Percentiles rank a stretch among this genome's conserved stretches.
Conservation (phyloP, 2,329 filamentous ascomycete species). For the Phialophora macrospora region DNA sequence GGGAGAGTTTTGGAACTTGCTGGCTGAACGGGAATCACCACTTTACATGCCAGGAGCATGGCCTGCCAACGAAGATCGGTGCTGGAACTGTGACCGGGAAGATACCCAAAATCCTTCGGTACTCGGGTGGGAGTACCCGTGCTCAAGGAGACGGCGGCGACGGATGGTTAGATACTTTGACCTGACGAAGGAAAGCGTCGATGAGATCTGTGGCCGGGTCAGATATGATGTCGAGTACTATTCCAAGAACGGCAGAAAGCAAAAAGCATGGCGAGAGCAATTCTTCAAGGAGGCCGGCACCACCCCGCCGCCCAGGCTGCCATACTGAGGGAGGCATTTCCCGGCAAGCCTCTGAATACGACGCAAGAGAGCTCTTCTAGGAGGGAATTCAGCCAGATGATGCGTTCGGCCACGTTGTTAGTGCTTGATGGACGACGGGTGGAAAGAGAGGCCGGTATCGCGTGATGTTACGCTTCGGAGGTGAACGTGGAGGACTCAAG, state of each 20-base stretch:
- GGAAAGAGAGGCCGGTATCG: not conserved
- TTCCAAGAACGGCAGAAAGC: no score
- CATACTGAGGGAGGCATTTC: not conserved
- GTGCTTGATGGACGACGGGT: not conserved
- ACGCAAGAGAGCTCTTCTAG: not conserved
- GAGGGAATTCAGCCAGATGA: not conserved
- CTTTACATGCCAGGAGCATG: not conserved
- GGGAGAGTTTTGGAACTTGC: slow-evolving; percentile 21
- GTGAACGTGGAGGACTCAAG: not conserved
- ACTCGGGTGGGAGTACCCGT: no score
- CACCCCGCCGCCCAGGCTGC: not conserved
- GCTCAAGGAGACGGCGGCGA: not conserved
- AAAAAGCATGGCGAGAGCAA: not conserved
- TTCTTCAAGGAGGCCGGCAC: slow-evolving; percentile 11
- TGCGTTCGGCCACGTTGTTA: not conserved
- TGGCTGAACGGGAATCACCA: not conserved
- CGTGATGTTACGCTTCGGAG: not conserved
- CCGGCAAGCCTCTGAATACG: not conserved
- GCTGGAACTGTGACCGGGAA: not conserved
- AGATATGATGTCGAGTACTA: no score
- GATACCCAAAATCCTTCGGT: no score
- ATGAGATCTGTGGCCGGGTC: no score
- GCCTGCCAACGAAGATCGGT: not conserved
- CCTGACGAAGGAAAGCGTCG: not conserved
- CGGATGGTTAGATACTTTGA: not conserved